phyloP scores from a whole-genome alignment of 257 asterid genomes.

The Nicotiana undulata region DNA sequence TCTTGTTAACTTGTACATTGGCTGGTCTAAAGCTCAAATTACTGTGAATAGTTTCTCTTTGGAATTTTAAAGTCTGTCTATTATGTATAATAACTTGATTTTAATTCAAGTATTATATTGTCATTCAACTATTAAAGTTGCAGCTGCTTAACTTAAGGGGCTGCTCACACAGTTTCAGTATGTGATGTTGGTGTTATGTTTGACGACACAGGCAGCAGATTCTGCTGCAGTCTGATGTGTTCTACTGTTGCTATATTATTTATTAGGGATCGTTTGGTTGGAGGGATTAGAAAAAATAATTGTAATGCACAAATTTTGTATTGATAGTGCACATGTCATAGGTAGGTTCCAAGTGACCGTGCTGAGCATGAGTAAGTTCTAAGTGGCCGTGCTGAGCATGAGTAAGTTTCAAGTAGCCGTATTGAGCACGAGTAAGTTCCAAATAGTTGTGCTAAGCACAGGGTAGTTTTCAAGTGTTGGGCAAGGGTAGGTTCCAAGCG shows the following conservation, averaged over 20 bases:
- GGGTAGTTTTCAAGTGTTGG: no score
- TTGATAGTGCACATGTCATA: no score
- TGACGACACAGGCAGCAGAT: not conserved
- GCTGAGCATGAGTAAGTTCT: no score
- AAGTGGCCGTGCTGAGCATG: no score
- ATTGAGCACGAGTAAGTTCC: no score
- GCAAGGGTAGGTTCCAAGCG: no score
- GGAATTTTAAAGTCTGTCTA: not conserved
- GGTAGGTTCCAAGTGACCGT: no score
- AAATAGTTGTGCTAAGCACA: no score
- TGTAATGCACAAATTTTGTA: no score
- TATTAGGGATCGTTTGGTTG: no score
- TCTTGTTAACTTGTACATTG: not conserved
- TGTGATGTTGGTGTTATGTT: not conserved
- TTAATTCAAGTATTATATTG: not conserved
- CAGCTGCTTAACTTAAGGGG: not conserved
- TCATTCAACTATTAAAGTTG: not conserved
- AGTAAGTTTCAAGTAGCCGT: no score
- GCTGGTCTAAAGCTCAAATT: constrained; percentile 9
- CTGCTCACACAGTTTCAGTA: not conserved
- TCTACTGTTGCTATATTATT: not conserved
- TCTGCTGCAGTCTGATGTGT: not conserved
- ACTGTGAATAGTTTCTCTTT: not conserved
- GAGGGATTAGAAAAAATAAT: no score
- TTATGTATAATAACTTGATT: constrained; percentile 4